Evolutionary conservation across 805 yeast species (phyloP).

Genomic region (Blastobotrys parvus): DNA sequence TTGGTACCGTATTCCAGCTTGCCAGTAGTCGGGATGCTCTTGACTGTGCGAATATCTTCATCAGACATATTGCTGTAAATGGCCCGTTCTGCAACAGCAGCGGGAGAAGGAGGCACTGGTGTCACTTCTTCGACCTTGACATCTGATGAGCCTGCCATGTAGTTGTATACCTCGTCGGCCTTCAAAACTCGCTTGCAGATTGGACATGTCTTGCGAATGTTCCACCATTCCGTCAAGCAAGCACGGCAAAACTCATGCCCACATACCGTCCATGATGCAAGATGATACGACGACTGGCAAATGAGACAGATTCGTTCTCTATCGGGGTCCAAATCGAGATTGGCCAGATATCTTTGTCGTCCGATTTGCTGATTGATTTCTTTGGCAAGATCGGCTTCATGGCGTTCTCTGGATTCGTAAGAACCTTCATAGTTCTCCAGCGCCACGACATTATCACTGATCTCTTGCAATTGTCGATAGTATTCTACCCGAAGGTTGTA

Average conservation of each 20-base stretch:
- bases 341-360: slow-evolving; percentile 39
- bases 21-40: not conserved
- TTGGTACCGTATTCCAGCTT: slow-evolving; percentile 62
- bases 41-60: not conserved
- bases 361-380: slow-evolving; percentile 16
- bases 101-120: no score
- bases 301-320: slow-evolving; percentile 54
- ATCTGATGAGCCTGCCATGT: not conserved
- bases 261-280: slow-evolving; percentile 80
- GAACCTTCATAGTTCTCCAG: slow-evolving; percentile 27
- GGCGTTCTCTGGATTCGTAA: slow-evolving; percentile 18
- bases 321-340: slow-evolving; percentile 28
- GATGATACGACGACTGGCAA: slow-evolving; percentile 59
- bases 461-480: slow-evolving; percentile 73
- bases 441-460: slow-evolving; percentile 72
- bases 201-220: slow-evolving; percentile 57
- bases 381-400: slow-evolving; percentile 11
- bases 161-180: slow-evolving; percentile 39
- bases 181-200: slow-evolving; percentile 57
- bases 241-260: slow-evolving; percentile 87
- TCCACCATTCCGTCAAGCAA: slow-evolving; percentile 72
- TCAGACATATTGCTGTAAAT: not conserved
- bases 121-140: not conserved
- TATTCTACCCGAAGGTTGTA: slow-evolving; percentile 78
- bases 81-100: not conserved